phyloP scores from a whole-genome alignment of 345 rosid genomes.

The Mangifera indica region DNA sequence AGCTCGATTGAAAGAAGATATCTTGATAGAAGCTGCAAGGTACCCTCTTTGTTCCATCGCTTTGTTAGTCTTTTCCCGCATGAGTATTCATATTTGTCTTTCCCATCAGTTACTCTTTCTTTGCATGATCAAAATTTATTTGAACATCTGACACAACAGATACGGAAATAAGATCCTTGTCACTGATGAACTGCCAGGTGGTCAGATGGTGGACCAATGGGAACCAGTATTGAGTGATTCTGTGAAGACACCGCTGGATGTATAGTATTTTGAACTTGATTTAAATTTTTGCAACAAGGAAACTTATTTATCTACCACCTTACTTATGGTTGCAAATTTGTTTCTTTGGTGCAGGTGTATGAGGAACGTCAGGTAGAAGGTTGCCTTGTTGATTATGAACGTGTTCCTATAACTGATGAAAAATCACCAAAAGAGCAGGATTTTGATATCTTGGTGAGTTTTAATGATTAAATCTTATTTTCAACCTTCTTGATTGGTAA shows the following conservation, averaged over 20 bases:
- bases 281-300: slow-evolving; percentile 13
- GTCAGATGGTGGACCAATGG: slow-evolving; percentile 99
- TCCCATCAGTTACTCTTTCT: slow-evolving; percentile 12
- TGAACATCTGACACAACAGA: slow-evolving; percentile 48
- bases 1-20: slow-evolving; percentile 86
- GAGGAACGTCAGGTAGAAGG: slow-evolving; percentile 89
- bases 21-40: slow-evolving; percentile 90
- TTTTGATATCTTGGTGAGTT: slow-evolving; percentile 83
- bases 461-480: slow-evolving; percentile 21
- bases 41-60: slow-evolving; percentile 24
- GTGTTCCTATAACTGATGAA: slow-evolving; percentile 96
- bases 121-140: slow-evolving; percentile 21
- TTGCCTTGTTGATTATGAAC: slow-evolving; percentile 84
- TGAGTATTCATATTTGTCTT: neutral
- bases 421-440: slow-evolving; percentile 91
- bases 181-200: slow-evolving; percentile 97
- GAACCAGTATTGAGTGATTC: slow-evolving; percentile 85
- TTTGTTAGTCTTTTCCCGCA: neutral
- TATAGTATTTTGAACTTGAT: slow-evolving; percentile 28
- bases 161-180: slow-evolving; percentile 97
- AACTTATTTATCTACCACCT: slow-evolving; percentile 12
- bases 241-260: slow-evolving; percentile 92
- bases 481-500: neutral
- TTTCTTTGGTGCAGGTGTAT: slow-evolving; percentile 55
- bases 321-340: slow-evolving; percentile 22